Conservation (phyloP, 257 asterid genomes). For the Coffea canephora region DNA sequence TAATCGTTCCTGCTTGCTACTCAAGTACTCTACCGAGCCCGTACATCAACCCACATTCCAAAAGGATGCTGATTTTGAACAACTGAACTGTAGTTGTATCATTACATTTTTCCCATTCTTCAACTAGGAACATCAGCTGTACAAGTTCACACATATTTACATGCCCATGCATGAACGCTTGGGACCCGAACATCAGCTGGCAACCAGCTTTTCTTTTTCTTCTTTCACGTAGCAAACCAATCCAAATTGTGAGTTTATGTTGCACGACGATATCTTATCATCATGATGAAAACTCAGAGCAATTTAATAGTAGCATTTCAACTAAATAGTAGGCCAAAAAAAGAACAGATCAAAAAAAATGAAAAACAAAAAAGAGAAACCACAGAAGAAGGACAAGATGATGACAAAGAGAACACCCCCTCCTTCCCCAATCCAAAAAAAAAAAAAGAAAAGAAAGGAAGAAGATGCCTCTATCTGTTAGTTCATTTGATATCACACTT, state of each 20-base stretch:
- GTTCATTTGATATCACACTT: slow-evolving; percentile 18
- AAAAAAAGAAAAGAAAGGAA: neutral
- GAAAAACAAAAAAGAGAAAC: neutral
- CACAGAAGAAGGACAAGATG: neutral
- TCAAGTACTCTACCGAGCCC: neutral
- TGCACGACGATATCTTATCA: neutral
- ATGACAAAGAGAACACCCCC: neutral
- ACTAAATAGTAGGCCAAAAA: neutral
- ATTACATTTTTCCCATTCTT: neutral
- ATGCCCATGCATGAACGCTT: neutral
- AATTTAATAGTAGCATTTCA: neutral
- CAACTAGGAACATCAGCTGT: neutral
- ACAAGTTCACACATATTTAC: neutral
- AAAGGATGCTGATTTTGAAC: neutral
- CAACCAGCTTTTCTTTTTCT: neutral
- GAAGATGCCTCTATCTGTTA: slow-evolving; percentile 18
- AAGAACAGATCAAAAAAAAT: neutral
- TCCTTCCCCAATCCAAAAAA: too few species aligned
- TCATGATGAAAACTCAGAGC: neutral
- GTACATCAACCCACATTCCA: neutral
- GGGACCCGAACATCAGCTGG: neutral
- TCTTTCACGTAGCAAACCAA: neutral
- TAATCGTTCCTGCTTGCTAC: too few species aligned
- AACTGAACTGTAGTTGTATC: neutral
- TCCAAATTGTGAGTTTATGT: neutral